A percentile compares a stretch with the other conserved stretches of the same genome.
Conservation (phyloP, 352 stramenopile genomes). For the Globisporangium splendens region DNA sequence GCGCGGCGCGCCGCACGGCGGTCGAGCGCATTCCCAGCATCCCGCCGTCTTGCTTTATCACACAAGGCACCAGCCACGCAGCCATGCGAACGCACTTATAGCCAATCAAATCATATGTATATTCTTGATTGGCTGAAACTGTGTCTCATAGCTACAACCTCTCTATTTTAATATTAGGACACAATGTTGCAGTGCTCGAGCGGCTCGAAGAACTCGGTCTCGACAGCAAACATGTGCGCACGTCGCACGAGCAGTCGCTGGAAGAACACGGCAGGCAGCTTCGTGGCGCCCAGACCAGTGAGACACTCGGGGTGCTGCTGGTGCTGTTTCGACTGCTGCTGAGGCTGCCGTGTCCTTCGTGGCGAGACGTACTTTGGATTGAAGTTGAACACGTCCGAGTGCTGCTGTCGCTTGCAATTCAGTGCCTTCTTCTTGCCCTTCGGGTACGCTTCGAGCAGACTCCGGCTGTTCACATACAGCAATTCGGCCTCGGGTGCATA, state of each 20-base stretch:
- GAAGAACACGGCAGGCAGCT: conserved; percentile 36
- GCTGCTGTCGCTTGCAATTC: too few relatives aligned
- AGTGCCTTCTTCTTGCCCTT: conserved; percentile 10
- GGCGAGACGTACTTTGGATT: conserved; percentile 14
- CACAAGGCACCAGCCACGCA: too few relatives aligned
- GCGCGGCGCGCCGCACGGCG: conserved; percentile 13
- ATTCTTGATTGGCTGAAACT: too few relatives aligned
- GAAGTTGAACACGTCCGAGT: conserved; percentile 11
- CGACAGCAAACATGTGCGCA: conserved; percentile 40
- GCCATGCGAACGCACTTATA: too few relatives aligned
- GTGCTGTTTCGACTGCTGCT: conserved; percentile 24
- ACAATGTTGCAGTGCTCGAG: conserved; percentile 15
- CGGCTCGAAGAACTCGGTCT: conserved; percentile 34
- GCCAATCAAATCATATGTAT: too few relatives aligned
- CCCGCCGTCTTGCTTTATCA: too few relatives aligned
- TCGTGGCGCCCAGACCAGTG: conserved; percentile 28
- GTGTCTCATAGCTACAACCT: too few relatives aligned
- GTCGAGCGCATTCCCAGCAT: neutral
- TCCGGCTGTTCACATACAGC: conserved; percentile 47
- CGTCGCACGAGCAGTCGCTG: conserved; percentile 29
- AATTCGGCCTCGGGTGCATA: conserved; percentile 16
- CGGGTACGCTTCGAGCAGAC: conserved; percentile 37
- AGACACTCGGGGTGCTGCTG: conserved; percentile 39
- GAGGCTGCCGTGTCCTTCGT: conserved; percentile 12
- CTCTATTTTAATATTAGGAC: too few relatives aligned